Conservation (phyloP, 2,329 filamentous ascomycete species). For the Scedosporium boydii region DNA sequence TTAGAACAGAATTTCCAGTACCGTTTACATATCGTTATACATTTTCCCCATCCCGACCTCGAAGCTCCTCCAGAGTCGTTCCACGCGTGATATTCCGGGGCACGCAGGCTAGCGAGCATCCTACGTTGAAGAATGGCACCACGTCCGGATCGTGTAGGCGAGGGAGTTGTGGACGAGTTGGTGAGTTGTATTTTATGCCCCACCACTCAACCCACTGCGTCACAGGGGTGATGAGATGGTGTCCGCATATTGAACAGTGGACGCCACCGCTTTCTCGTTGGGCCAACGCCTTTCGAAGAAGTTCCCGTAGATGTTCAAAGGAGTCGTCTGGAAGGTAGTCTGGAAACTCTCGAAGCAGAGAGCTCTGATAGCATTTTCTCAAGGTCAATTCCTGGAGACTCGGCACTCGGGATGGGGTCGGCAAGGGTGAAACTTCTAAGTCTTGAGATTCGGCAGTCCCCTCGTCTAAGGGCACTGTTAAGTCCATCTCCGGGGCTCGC, state of each 20-base stretch:
- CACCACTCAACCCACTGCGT: conserved; percentile 58
- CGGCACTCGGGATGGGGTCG: conserved; percentile 26
- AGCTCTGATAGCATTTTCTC: conserved; percentile 32
- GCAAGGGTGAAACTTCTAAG: background rate
- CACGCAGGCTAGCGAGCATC: conserved; percentile 9
- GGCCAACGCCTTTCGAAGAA: conserved; percentile 28
- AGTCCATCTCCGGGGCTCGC: conserved; percentile 6
- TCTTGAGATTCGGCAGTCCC: background rate
- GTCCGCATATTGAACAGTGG: conserved; percentile 41
- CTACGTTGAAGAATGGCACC: conserved; percentile 10
- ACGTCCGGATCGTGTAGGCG: conserved; percentile 5
- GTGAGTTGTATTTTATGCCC: conserved; percentile 11
- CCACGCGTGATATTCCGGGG: conserved; percentile 4
- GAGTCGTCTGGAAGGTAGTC: conserved; percentile 32
- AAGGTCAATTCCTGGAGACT: conserved; percentile 43
- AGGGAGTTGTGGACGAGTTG: background rate
- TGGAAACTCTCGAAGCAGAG: conserved; percentile 31
- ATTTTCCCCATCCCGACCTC: background rate
- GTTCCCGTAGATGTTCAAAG: conserved; percentile 24
- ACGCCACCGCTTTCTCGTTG: conserved; percentile 39
- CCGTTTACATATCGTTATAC: conserved; percentile 6
- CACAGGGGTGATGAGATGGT: conserved; percentile 37
- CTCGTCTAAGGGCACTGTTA: background rate
- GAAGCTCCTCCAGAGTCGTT: conserved; percentile 3
- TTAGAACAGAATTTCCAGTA: background rate